Evolutionary conservation across 1,284 basidiomycete genomes (phyloP).

Genomic region (Cerioporus squamosus): DNA sequence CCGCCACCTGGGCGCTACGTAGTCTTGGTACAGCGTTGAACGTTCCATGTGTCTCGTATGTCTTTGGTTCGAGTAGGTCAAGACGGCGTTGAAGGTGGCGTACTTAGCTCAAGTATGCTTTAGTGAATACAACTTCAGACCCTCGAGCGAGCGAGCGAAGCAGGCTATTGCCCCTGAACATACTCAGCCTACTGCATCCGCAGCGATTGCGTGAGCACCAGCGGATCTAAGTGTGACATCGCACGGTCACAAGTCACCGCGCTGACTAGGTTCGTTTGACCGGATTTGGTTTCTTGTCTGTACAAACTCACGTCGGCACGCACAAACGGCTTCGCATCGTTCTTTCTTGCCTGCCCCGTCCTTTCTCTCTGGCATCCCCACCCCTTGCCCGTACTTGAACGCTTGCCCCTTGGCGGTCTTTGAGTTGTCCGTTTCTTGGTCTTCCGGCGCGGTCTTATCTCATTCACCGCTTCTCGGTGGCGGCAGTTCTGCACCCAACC

Average conservation of each 20-base stretch:
- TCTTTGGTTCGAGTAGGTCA: not conserved
- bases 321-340: constrained; percentile 3
- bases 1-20: constrained; percentile 6
- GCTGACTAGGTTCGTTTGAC: constrained; percentile 37
- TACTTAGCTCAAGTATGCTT: too few relatives aligned
- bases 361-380: not conserved
- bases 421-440: too few relatives aligned
- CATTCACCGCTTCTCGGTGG: constrained; percentile 8
- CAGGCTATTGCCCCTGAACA: not conserved
- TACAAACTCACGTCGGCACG: constrained; percentile 33
- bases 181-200: not conserved
- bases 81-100: too few relatives aligned
- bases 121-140: too few relatives aligned
- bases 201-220: constrained; percentile 21
- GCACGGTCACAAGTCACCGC: constrained; percentile 33
- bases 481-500: not conserved
- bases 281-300: constrained; percentile 40
- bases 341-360: constrained; percentile 3
- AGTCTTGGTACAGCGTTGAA: too few relatives aligned
- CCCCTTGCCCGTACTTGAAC: not conserved
- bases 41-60: not conserved
- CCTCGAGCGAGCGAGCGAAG: too few relatives aligned
- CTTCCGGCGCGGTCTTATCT: constrained; percentile 9
- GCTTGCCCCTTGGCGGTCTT: not conserved
- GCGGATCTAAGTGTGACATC: constrained; percentile 25